Base-by-base conservation (phyloP, 208 protist genomes). In the Herpetomonas tarakana region DNA sequence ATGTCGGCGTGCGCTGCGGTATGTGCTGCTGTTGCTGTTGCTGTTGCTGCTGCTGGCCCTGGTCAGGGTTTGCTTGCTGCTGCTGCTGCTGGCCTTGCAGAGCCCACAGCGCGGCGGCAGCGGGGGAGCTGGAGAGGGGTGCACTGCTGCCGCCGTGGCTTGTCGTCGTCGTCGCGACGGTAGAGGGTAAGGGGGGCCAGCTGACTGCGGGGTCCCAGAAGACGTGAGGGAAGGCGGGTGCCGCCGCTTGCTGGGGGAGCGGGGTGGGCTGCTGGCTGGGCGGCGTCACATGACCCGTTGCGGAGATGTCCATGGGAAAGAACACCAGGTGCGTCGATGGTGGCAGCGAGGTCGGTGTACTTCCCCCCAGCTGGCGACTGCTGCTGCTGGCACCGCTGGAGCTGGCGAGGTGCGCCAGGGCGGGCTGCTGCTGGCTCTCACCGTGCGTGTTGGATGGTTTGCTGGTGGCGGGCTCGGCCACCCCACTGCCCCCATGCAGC, bases 21-120 rank as follows among this genome's bases (percentile, higher is more conserved):
- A 41, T 6, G 35, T 44, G 14, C 47, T 30, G 59, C 50, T 49
- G 59, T 14, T 35, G 35, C 50, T 21, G 31, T 16, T 54, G 46
- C 26, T 19, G 2, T 22, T 12, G 3, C 30, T 14, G 14, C 39
- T 27, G 1, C 16, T n/a, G 0, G 38, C 54, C 18, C 54, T 46
- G 35, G 35, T 9, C 2, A 26, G 39, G 21, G 39, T 31, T 16
- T 46, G 38, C 18, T 31, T 31, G 52, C 45, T 38, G 44, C 7
- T 22, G 56, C n/a, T 6, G 44, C n/a, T n/a, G n/a, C n/a, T n/a
- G n/a, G n/a, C n/a, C 9, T 41, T 41, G 35, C 9, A 41, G 35
- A 41, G 35, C 35, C 35, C 35, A 41, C 35, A 41, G 9, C 35
- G 35, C 35, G 14, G 35, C 35, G 35, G 35, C 35, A 18, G 35